Evolutionary conservation across 768 basidiomycete genomes (phyloP), one percentile per base, ranked within the genome.

Genomic region (Dacryopinax primogenitus): DNA sequence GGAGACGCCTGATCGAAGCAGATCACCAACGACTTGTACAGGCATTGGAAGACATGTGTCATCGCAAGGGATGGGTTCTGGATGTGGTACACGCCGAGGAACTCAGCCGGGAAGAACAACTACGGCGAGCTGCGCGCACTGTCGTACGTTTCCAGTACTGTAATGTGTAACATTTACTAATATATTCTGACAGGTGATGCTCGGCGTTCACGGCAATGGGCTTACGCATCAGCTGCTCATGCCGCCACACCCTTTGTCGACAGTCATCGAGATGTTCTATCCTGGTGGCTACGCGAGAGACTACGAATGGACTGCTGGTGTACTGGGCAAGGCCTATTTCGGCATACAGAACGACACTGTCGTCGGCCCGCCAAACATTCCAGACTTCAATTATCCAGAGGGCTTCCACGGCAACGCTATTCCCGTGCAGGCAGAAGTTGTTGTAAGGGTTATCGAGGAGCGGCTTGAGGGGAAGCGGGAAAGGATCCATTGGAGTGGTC

Each of bases 191-290:
- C 65, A 88, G 86, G 79, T 88, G 66, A 73, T 89, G 70, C 75
- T 89, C 9, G 87, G 87, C 33, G 82, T 88, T 0, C 87, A 88
- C 67, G 88, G 89, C 3, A 91, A 90, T 69, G 89, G 90, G 6
- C 79, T 93, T 0, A 87, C 89, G 9, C 89, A 91, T 70, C 79
- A 92, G n/a, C 80, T 92, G 44, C 84, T 87, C 77, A 91, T 92
- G 89, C 83, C 86, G 23, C 81, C 82, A 0, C 87, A 85, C 2
- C 83, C 82, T 0, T 74, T 84, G n/a, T 84, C 88, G 3, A 85
- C 88, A 3, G 88, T 93, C 21, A 87, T 93, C 68, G 90, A 93
- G 75, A 82, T 93, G 15, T 90, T 93, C 76, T 87, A 80, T 71
- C 90, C 89, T 0, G 78, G 74, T 1, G 91, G 90, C 0, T 92